These are phyloP conservation scores for Przewalskia tangutica DNA, from an alignment of 257 asterid genomes.

Conservation along the genomic window DNA sequence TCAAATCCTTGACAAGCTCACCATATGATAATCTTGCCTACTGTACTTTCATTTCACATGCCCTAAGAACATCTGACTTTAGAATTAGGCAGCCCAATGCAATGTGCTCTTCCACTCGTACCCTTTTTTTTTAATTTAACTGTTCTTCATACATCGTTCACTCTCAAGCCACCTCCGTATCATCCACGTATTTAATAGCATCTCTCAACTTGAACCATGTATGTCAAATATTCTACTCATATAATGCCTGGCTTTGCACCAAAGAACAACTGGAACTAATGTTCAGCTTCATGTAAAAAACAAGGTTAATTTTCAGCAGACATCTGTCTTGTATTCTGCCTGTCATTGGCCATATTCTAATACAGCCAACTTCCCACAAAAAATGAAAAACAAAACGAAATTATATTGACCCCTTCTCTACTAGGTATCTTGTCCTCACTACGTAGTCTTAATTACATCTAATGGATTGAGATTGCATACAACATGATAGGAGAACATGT, in stretches of 20 bases:
- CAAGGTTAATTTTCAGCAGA: background rate
- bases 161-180: no score
- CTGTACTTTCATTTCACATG: background rate
- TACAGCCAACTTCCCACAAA: background rate
- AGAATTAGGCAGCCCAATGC: background rate
- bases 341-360: background rate
- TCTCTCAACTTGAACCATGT: background rate
- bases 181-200: background rate
- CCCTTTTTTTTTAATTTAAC: background rate
- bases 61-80: background rate
- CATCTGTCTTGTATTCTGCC: background rate
- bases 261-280: background rate
- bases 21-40: background rate
- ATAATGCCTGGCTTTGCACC: background rate
- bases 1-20: background rate
- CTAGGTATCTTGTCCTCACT: background rate
- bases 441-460: background rate
- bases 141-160: background rate
- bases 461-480: background rate
- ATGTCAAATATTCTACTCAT: background rate
- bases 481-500: background rate
- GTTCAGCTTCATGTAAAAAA: background rate
- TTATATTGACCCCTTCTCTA: background rate
- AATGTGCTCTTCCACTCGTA: background rate
- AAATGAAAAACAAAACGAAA: background rate